Evolutionary conservation across 2,329 filamentous ascomycete genomes (phyloP), one percentile per base, ranked within the genome.

Genomic region (Fonsecaea pedrosoi): DNA sequence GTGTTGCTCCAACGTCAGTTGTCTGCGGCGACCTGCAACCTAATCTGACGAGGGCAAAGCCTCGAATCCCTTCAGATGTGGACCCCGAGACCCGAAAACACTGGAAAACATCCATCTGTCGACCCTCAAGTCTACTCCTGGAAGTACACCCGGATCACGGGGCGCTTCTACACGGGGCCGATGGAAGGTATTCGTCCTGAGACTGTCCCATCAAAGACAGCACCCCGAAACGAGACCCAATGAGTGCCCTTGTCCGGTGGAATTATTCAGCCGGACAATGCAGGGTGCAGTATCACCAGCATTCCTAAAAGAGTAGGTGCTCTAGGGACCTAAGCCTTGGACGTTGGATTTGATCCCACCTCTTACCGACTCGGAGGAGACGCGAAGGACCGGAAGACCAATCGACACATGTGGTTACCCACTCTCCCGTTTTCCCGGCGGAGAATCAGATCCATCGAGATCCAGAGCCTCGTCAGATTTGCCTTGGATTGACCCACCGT

Each of bases 381-480:
- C 25, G 15, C 18, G 45, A 25, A 12, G 45, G 9, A 25, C 18
- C 6, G 10, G 45, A 50, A 50, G 15, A 50, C 45, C 45, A 50
- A 50, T 50, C 18, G 42, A 50, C 4, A 6, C 2, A 50, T 25
- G 18, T 25, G 18, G 45, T 21, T 25, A 50, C 8, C 45, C 45
- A 50, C 45, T 50, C 18, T 50, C 8, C 45, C 45, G 45, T 25
- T 25, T 61, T 53, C 45, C 45, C 57, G 45, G 48, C 45, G 42
- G 45, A 45, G 59, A 61, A 48, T 61, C 45, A 50, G 45, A 50
- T 50, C 45, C 45, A 50, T 50, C 18, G 45, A 54, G 42, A 54
- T 35, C 59, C 42, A 53, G 42, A 54, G 59, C 59, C 59, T 61
- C 59, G 59, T 61, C 59, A 30, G 34, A 61, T 34, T 53, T 53